Evolutionary conservation across 108 stramenopile species (phyloP).

Genomic region (Cyclotella cryptica): DNA sequence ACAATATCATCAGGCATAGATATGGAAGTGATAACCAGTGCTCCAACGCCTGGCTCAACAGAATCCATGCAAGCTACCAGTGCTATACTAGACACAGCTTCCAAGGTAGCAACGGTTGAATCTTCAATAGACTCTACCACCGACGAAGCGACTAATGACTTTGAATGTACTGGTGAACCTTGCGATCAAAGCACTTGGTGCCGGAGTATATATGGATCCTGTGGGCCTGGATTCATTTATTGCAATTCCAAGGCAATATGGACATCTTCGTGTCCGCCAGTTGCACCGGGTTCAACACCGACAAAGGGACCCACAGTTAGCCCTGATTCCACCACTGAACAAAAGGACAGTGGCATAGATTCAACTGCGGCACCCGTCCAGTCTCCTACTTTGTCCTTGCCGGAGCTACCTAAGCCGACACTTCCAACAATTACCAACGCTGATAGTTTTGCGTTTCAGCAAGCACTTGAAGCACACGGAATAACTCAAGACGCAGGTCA

Average conservation of each 20-base stretch:
- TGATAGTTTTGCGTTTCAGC: neutral
- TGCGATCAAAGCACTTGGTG: slow-evolving; percentile 7
- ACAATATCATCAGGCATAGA: neutral
- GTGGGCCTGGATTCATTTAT: slow-evolving; percentile 27
- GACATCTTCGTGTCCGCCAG: slow-evolving; percentile 20
- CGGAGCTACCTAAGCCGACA: slow-evolving; percentile 33
- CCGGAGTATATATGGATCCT: slow-evolving; percentile 7
- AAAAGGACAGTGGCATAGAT: neutral
- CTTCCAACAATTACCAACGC: slow-evolving; percentile 19
- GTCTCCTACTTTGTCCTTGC: slow-evolving; percentile 6
- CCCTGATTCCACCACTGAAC: slow-evolving; percentile 8
- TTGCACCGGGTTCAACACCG: neutral
- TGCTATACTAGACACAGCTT: neutral
- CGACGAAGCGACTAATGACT: neutral
- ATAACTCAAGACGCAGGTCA: neutral
- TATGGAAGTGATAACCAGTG: neutral
- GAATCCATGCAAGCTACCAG: neutral
- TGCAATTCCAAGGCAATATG: slow-evolving; percentile 23
- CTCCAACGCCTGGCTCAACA: neutral
- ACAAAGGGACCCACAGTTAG: slow-evolving; percentile 15
- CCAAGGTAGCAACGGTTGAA: neutral
- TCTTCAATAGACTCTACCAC: neutral
- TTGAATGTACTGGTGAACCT: slow-evolving; percentile 21
- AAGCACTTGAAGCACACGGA: neutral
- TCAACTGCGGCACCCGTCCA: neutral